These are phyloP conservation scores for Marasmius tenuissimus DNA, from an alignment of 1,284 basidiomycete genomes.

Conservation along the genomic window DNA sequence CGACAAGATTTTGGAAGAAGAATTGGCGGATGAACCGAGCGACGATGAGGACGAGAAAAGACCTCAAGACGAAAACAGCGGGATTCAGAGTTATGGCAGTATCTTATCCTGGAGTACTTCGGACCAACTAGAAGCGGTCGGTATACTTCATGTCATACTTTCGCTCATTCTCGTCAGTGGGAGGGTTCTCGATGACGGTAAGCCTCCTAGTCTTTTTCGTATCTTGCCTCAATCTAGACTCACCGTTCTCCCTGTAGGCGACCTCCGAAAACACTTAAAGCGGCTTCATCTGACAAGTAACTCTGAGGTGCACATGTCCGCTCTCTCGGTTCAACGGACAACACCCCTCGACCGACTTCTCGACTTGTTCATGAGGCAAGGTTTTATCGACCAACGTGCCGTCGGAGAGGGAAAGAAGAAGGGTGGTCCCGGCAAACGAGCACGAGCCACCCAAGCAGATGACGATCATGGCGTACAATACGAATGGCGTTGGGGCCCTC, in stretches of 20 bases:
- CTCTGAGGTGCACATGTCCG: slow-evolving; percentile 44
- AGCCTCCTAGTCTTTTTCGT: slow-evolving; percentile 22
- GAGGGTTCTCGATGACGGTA: slow-evolving; percentile 64
- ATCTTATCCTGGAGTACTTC: slow-evolving; percentile 66
- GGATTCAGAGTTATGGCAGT: slow-evolving; percentile 51
- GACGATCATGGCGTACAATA: slow-evolving; percentile 38
- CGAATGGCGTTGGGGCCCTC: slow-evolving; percentile 79
- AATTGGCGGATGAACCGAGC: slow-evolving; percentile 43
- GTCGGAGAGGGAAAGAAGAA: slow-evolving; percentile 43
- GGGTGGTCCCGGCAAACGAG: slow-evolving; percentile 49
- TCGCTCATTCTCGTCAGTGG: slow-evolving; percentile 73
- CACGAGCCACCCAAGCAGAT: slow-evolving; percentile 43
- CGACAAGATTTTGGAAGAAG: slow-evolving; percentile 55
- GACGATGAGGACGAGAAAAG: slow-evolving; percentile 27
- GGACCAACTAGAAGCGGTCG: slow-evolving; percentile 64
- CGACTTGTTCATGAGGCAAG: slow-evolving; percentile 55
- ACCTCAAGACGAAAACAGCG: slow-evolving; percentile 28
- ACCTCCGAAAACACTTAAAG: slow-evolving; percentile 62
- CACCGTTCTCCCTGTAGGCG: slow-evolving; percentile 34
- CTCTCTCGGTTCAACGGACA: slow-evolving; percentile 46
- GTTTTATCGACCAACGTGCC: slow-evolving; percentile 62
- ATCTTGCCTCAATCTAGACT: not conserved
- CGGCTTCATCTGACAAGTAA: slow-evolving; percentile 53
- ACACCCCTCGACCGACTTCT: slow-evolving; percentile 61
- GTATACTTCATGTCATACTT: slow-evolving; percentile 69